These are phyloP conservation scores for Magnaporthiopsis rhizophila DNA, from an alignment of 2,329 filamentous ascomycete species.

Conservation along the genomic window DNA sequence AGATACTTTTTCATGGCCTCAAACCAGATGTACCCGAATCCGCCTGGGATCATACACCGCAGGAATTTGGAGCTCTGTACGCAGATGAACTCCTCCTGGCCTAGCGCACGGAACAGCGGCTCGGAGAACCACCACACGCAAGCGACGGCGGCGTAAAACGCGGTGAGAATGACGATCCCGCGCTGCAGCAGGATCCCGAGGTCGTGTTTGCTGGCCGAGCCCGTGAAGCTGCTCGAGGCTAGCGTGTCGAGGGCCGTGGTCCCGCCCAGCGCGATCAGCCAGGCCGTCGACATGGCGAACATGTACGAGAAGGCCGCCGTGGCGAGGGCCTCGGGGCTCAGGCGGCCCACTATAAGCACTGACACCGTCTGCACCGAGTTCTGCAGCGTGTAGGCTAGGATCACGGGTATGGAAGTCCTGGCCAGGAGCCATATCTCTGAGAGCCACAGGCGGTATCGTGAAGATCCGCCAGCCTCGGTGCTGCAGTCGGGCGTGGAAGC, in stretches of 20 bases:
- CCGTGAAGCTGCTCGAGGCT: slow-evolving; percentile 75
- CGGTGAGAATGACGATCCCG: slow-evolving; percentile 61
- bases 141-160: slow-evolving; percentile 66
- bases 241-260: slow-evolving; percentile 82
- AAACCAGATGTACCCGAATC: slow-evolving; percentile 81
- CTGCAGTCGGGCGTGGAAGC: neutral
- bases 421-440: slow-evolving; percentile 60
- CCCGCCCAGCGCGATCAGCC: slow-evolving; percentile 78
- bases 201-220: slow-evolving; percentile 68
- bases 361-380: slow-evolving; percentile 79
- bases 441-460: slow-evolving; percentile 25
- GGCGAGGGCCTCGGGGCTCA: slow-evolving; percentile 72
- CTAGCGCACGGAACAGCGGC: slow-evolving; percentile 63
- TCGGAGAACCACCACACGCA: slow-evolving; percentile 69
- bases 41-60: slow-evolving; percentile 67
- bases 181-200: slow-evolving; percentile 73
- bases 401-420: slow-evolving; percentile 66
- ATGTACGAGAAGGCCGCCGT: slow-evolving; percentile 85
- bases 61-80: slow-evolving; percentile 66
- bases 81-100: slow-evolving; percentile 72
- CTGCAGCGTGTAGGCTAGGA: slow-evolving; percentile 77
- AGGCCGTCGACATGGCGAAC: slow-evolving; percentile 85
- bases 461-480: neutral
- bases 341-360: slow-evolving; percentile 70
- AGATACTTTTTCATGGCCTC: slow-evolving; percentile 81